Evolutionary conservation across 352 stramenopile species (phyloP), one percentile per base, ranked within the genome.

Genomic region (Pythium monospermum): DNA sequence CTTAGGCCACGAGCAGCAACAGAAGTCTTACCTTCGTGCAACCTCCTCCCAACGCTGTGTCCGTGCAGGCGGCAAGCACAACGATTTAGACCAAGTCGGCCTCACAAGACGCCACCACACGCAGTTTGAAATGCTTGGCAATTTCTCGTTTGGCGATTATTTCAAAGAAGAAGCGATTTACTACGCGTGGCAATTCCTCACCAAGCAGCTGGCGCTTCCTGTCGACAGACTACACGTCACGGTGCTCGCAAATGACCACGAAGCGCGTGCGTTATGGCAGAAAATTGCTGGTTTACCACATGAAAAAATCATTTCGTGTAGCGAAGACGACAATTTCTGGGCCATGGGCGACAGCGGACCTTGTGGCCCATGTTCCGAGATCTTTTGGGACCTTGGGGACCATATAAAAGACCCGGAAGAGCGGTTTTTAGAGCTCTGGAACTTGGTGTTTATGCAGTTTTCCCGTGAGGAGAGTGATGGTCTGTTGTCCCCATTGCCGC

Each of bases 41-140:
- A 85, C 84, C 6, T 98, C 98, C 50, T 90, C 85, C 26, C 96
- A 99, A 68, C 97, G 97, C 38, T 99, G 95, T 55, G 97, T 99
- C 57, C 89, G 95, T 52, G 96, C 96, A 5, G 95, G 95, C 39
- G 95, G 96, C 43, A 99, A 99, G 71, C 95, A 99, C 74, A 99
- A 99, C 68, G 96, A 99, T 71, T 71, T 99, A 39, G 96, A 99
- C 56, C 94, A 99, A 68, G 96, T 99, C 7, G 95, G 95, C 21
- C 94, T 97, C 67, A 96, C 97, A 55, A 81, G 96, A 3, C 97
- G 97, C 50, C 96, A 99, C 79, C 96, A 99, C 64, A 99, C 95
- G 40, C 97, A 98, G 69, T 99, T 99, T 64, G 96, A 99, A 73
- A 99, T 99, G 96, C 75, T 99, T 23, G 96, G 96, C 36, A 99